A percentile compares a stretch with the other conserved stretches of the same genome.
phyloP scores from a whole-genome alignment of 352 stramenopile species.

The Thalassiosira exigua region DNA sequence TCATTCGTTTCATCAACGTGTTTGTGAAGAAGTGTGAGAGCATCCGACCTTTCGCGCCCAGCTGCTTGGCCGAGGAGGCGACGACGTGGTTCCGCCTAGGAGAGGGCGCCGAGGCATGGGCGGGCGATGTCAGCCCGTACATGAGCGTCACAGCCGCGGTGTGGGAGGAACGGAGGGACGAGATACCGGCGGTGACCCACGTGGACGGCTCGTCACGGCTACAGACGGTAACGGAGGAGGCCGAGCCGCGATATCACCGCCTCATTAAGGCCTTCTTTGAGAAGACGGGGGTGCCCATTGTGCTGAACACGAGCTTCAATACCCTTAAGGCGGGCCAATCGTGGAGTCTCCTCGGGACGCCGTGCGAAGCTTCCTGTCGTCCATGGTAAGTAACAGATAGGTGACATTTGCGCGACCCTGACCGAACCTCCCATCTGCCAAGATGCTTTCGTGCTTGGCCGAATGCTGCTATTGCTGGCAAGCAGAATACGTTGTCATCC shows the following conservation, averaged over 20 bases:
- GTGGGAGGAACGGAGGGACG: constrained; percentile 51
- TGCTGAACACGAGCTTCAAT: constrained; percentile 91
- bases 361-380: constrained; percentile 81
- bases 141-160: constrained; percentile 83
- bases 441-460: too few species aligned
- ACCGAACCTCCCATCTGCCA: too few species aligned
- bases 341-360: constrained; percentile 86
- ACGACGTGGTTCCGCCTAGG: constrained; percentile 79
- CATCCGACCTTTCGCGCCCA: constrained; percentile 88
- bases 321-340: constrained; percentile 86
- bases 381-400: too few species aligned
- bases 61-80: constrained; percentile 82
- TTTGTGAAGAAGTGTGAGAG: constrained; percentile 86
- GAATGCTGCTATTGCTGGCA: too few species aligned
- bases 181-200: constrained; percentile 87
- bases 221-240: constrained; percentile 84
- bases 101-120: constrained; percentile 15
- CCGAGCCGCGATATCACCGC: constrained; percentile 83
- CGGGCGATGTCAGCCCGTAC: constrained; percentile 79
- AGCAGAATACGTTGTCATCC: too few species aligned
- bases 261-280: constrained; percentile 84
- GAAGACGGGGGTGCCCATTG: constrained; percentile 85
- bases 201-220: constrained; percentile 87
- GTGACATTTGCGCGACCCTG: too few species aligned
- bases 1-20: constrained; percentile 86